Conservation (phyloP, 768 basidiomycete genomes). For the Suillus americanus region DNA sequence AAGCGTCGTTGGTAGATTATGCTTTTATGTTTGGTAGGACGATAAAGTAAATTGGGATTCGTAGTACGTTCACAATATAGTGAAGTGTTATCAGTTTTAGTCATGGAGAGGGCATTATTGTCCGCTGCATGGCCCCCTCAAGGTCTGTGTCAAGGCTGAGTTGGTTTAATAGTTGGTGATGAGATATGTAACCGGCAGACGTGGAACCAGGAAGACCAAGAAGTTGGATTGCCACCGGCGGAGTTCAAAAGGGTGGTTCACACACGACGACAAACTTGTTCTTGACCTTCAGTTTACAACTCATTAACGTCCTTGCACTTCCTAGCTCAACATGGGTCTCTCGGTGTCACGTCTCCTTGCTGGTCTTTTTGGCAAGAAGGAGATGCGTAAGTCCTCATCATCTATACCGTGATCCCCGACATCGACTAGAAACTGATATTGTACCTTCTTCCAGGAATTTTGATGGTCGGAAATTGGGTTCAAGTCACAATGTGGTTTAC, state of each 20-base stretch:
- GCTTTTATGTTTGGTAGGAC: background rate
- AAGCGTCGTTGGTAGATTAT: conserved; percentile 49
- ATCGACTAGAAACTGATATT: conserved; percentile 25
- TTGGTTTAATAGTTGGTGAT: background rate
- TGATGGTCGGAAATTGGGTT: conserved; percentile 66
- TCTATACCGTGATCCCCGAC: conserved; percentile 14
- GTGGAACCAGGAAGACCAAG: background rate
- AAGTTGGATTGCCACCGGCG: conserved; percentile 24
- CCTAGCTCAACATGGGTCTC: conserved; percentile 67
- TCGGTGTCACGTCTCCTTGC: conserved; percentile 73
- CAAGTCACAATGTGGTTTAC: conserved; percentile 13
- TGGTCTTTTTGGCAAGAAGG: conserved; percentile 95
- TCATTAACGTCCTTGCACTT: conserved; percentile 32
- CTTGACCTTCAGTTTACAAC: conserved; percentile 29
- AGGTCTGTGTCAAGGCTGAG: background rate
- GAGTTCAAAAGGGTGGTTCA: conserved; percentile 33
- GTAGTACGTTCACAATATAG: background rate
- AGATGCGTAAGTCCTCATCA: conserved; percentile 83
- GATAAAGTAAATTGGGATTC: background rate
- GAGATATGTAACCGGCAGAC: conserved; percentile 1
- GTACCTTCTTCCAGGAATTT: conserved; percentile 69
- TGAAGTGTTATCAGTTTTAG: background rate
- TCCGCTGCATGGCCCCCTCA: background rate
- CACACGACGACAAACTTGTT: conserved; percentile 36
- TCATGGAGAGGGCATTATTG: background rate